Conservation (phyloP, 2,329 filamentous ascomycete species). For the Ambrosiella beaveri region DNA sequence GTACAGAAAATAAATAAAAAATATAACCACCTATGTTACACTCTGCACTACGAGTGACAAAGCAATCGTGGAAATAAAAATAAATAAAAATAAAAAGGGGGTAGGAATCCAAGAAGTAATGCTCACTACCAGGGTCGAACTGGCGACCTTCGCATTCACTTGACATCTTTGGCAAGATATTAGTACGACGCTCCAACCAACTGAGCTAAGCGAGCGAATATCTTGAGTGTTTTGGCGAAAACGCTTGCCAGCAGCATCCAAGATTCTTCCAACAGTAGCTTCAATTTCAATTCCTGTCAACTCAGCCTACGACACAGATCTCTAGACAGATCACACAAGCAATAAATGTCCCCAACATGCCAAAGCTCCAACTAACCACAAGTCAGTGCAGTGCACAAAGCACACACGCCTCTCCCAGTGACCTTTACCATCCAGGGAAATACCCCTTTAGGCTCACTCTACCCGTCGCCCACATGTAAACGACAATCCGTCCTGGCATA, state of each 20-base stretch:
- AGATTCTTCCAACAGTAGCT: background rate
- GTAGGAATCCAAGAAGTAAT: background rate
- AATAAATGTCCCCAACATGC: background rate
- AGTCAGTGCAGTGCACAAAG: background rate
- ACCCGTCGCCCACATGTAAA: background rate
- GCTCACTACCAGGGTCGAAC: constrained; percentile 13
- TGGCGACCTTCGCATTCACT: constrained; percentile 12
- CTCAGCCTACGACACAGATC: background rate
- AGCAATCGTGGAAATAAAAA: background rate
- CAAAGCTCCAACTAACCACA: background rate
- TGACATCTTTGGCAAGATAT: constrained; percentile 8
- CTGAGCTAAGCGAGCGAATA: constrained; percentile 13
- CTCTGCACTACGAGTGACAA: too few species aligned
- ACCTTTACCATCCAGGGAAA: background rate
- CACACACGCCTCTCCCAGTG: background rate
- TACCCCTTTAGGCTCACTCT: background rate
- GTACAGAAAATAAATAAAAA: too few species aligned
- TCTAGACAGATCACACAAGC: background rate
- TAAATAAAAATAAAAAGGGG: background rate
- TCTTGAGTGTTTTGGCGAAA: background rate
- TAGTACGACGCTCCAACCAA: constrained; percentile 13
- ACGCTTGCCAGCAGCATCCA: background rate
- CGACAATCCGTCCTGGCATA: background rate
- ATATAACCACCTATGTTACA: too few species aligned
- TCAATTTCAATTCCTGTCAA: too few species aligned